Base-by-base conservation (phyloP, 1,284 basidiomycete species). In the Wallemia mellicola region DNA sequence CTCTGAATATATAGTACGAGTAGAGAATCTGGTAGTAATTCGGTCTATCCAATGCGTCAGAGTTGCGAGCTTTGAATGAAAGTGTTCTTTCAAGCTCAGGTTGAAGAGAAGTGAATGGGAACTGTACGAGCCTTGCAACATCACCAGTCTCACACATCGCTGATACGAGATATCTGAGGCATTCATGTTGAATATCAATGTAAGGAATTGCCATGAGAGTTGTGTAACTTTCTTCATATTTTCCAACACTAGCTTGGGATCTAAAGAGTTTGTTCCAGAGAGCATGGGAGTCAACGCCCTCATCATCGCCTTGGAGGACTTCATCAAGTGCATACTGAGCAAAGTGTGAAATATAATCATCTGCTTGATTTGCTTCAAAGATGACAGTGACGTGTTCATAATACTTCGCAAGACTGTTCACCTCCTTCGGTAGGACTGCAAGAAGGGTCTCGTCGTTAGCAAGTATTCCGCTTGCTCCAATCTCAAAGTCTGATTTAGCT, bases 1-100 rank as follows among this genome's bases (percentile, higher is more conserved):
- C 84, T 68, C 84, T 75, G 59, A 77, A 76, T 63, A 83, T 79
- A 69, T 87, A 83, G 85, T 89, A 98, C 58, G 87, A 82, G 72
- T 96, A 95, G n/a, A 98, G 72, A 61, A 98, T 85, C 64, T 80
- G 78, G 58, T 88, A 85, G 73, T 95, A 98, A 67, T 82, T 83
- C 0, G 91, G 91, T 54, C 75, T 76, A 54, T 81, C 73, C 59
- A 86, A 77, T 56, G 92, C 88, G 71, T 96, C 86, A 24, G 82
- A 83, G 69, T 96, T 94, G 62, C 91, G 79, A 11, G 88, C 87
- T 70, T 95, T 94, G 75, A 94, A 96, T 48, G 83, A 79, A 57
- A 99, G 74, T 22, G 83, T 81, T 59, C 79, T 80, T 72, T 95
- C 89, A 26, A 98, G 83, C 67, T 94, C 86, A 60, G 81, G 79